phyloP scores from a whole-genome alignment of 768 basidiomycete species.

The Gloeostereum incarnatum region DNA sequence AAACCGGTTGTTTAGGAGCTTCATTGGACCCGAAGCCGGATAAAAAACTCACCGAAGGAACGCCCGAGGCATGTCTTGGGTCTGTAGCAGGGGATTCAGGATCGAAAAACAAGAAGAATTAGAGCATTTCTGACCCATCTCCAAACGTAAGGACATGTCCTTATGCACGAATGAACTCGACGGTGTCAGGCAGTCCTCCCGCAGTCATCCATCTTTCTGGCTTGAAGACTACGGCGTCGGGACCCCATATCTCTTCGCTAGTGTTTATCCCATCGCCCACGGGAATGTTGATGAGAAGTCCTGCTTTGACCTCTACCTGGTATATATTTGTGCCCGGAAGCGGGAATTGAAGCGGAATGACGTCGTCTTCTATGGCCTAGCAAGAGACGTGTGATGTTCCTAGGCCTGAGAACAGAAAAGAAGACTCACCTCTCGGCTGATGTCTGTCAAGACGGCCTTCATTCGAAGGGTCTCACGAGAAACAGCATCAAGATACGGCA shows the following conservation, averaged over 20 bases:
- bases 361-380: slow-evolving; percentile 9
- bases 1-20: neutral
- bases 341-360: slow-evolving; percentile 9
- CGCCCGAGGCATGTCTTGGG: slow-evolving; percentile 9
- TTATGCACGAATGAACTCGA: slow-evolving; percentile 3
- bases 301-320: slow-evolving; percentile 6
- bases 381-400: neutral
- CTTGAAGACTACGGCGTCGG: slow-evolving; percentile 6
- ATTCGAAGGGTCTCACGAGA: slow-evolving; percentile 8
- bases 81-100: neutral
- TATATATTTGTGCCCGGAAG: slow-evolving; percentile 1
- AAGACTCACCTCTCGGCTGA: slow-evolving; percentile 4
- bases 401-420: neutral
- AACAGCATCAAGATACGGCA: slow-evolving; percentile 13
- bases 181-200: neutral
- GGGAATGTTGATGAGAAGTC: slow-evolving; percentile 7
- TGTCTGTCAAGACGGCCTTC: slow-evolving; percentile 10
- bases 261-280: slow-evolving; percentile 10
- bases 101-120: neutral
- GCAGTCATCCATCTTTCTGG: slow-evolving; percentile 6
- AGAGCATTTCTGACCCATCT: slow-evolving; percentile 2
- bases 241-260: slow-evolving; percentile 9
- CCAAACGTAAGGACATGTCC: slow-evolving; percentile 9
- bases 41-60: slow-evolving; percentile 5
- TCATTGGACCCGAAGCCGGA: too few relatives aligned